Evolutionary conservation across 2,329 filamentous ascomycete species (phyloP).

Genomic region (Fusarium domesticum): DNA sequence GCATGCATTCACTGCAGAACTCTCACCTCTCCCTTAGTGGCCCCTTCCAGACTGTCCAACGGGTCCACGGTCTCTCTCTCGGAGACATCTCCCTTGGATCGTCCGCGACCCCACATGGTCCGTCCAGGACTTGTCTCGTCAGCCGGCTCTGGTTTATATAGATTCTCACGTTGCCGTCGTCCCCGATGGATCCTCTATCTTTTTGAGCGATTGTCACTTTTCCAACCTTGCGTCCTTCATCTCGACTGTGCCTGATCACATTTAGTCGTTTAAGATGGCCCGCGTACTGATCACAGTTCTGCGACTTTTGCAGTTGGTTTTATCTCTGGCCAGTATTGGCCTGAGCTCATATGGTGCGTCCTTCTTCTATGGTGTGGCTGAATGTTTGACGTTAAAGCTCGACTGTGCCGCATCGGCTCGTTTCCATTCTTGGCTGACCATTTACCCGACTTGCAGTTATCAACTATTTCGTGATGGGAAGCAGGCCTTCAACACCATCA

Average conservation of each 20-base stretch:
- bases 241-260: background rate
- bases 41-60: slow-evolving; percentile 10
- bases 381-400: background rate
- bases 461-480: slow-evolving; percentile 58
- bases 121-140: slow-evolving; percentile 21
- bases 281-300: slow-evolving; percentile 17
- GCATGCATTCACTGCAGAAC: background rate
- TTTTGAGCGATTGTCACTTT: slow-evolving; percentile 7
- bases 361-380: background rate
- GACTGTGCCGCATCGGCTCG: too few species aligned
- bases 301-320: slow-evolving; percentile 24
- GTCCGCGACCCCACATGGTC: slow-evolving; percentile 23
- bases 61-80: slow-evolving; percentile 25
- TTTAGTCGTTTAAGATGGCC: slow-evolving; percentile 17
- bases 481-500: slow-evolving; percentile 50
- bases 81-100: slow-evolving; percentile 24
- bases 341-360: slow-evolving; percentile 26
- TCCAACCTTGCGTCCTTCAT: background rate
- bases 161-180: slow-evolving; percentile 23
- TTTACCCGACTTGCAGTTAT: slow-evolving; percentile 42
- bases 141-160: slow-evolving; percentile 25
- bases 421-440: slow-evolving; percentile 11
- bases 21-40: slow-evolving; percentile 15
- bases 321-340: slow-evolving; percentile 25
- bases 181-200: slow-evolving; percentile 9